These are phyloP conservation scores for Phytopythium helicoides DNA, from an alignment of 352 stramenopile species.

Conservation along the genomic window DNA sequence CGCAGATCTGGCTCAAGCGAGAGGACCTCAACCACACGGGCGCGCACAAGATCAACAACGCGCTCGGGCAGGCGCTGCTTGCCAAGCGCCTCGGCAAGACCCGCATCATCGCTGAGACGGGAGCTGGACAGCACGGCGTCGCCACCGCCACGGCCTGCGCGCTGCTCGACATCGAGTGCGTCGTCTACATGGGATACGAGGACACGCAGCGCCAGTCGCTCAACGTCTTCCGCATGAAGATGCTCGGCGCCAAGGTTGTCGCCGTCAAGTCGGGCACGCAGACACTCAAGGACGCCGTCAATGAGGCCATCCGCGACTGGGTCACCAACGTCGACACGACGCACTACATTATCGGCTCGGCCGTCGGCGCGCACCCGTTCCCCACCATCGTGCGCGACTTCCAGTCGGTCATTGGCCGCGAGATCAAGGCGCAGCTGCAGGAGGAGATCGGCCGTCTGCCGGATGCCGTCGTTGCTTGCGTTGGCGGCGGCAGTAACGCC, in stretches of 20 bases:
- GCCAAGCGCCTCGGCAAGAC: conserved; percentile 96
- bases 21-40: conserved; percentile 98
- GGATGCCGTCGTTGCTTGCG: conserved; percentile 96
- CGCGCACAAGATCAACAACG: conserved; percentile 99
- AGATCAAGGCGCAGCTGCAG: conserved; percentile 93
- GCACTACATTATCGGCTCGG: conserved; percentile 98
- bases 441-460: conserved; percentile 95
- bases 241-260: conserved; percentile 98
- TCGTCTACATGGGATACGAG: conserved; percentile 98
- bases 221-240: conserved; percentile 99
- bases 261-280: conserved; percentile 94
- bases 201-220: conserved; percentile 97
- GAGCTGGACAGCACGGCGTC: conserved; percentile 97
- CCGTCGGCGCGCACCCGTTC: conserved; percentile 97
- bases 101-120: conserved; percentile 98
- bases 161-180: conserved; percentile 95
- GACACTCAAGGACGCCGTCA: conserved; percentile 99
- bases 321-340: conserved; percentile 98
- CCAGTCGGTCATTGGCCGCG: conserved; percentile 94
- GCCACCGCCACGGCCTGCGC: conserved; percentile 97
- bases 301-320: conserved; percentile 98
- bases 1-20: conserved; percentile 98
- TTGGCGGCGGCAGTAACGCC: conserved; percentile 98
- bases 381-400: conserved; percentile 98
- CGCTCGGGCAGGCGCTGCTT: conserved; percentile 95